Evolutionary conservation across 352 stramenopile species (phyloP), one percentile per base, ranked within the genome.

Genomic region (Phytophthora pisi): DNA sequence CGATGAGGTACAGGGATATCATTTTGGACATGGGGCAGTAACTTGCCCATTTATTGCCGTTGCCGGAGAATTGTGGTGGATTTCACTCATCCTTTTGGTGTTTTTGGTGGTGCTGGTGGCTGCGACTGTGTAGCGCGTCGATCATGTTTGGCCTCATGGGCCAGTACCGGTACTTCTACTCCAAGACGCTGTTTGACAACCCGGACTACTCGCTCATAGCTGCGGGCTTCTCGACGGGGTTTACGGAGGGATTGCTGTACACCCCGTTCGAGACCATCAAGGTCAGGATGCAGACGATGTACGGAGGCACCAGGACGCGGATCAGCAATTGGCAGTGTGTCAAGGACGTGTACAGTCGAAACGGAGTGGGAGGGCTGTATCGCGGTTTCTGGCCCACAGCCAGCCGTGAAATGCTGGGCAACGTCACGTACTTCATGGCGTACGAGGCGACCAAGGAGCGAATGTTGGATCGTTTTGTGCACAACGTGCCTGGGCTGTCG

Each of bases 381-480:
- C 87, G 87, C 4, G 87, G 87, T 5, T 72, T 93, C 42, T 69
- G 79, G 38, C 85, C 85, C 8, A 90, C 72, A 1, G 84, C 84
- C 3, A 69, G 82, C 55, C 84, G 86, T 31, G 87, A 95, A 69
- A 93, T 95, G 85, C 69, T 95, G 36, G 87, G 87, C 55, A 95
- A 95, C 70, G 89, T 84, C 52, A 80, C 83, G 51, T 95, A 95
- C 64, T 95, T 95, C 46, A 77, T 95, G 68, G 81, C 84, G 34
- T 95, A 95, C 65, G 87, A 93, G 73, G 80, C 75, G 11, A 77
- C 65, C 20, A 95, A 93, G 63, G 71, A 82, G 57, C 50, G 81
- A n/a, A 49, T 95, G 57, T 51, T 92, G 49, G 70, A 92, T 46
- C 78, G 72, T 13, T 80, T 88, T 46, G 78, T 92, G 28, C 60